Percentiles rank a stretch among this genome's conserved stretches.
These are phyloP conservation scores for Colletotrichum sp. DNA, from an alignment of 2,329 filamentous ascomycete species.

Conservation along the genomic window DNA sequence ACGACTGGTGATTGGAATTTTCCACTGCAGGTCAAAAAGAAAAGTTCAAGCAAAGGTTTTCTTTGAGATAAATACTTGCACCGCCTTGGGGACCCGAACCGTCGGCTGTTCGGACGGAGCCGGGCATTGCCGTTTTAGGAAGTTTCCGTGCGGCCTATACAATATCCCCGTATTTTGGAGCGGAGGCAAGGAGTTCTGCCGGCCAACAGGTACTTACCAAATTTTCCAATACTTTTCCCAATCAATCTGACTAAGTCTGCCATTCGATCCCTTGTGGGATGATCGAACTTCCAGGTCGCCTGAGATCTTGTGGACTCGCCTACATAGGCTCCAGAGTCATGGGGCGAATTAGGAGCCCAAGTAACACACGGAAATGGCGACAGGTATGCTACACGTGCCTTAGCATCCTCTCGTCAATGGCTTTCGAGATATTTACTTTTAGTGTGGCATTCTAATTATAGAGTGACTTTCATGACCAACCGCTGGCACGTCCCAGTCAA, in stretches of 20 bases:
- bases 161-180: not conserved
- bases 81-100: accelerated
- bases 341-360: accelerated
- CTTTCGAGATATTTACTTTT: accelerated
- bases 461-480: not conserved
- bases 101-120: not conserved
- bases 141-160: not conserved
- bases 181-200: not conserved
- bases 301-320: accelerated
- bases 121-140: not conserved
- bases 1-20: accelerated
- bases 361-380: accelerated
- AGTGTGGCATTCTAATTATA: accelerated
- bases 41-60: accelerated
- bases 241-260: accelerated
- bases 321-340: no score
- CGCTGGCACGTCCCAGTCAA: not conserved
- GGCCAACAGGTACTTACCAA: no score
- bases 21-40: accelerated
- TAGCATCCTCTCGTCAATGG: accelerated
- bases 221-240: no score
- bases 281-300: not conserved
- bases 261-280: accelerated
- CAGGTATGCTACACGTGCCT: no score
- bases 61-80: accelerated